Conservation (phyloP, 257 asterid species). For the Scutellaria barbata region DNA sequence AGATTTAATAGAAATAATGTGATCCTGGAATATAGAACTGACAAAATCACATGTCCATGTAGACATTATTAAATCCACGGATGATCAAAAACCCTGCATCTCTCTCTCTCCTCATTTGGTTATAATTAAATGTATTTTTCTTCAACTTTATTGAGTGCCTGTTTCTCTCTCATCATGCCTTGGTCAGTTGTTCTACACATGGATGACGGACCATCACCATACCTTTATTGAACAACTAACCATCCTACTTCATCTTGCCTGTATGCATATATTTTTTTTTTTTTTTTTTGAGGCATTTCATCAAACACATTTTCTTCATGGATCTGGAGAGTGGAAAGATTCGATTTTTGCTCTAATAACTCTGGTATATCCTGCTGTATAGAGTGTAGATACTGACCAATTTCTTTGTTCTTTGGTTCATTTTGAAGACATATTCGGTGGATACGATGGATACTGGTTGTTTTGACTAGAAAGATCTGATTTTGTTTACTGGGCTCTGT, state of each 20-base stretch:
- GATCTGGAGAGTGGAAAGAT: constrained; percentile 48
- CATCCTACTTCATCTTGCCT: constrained; percentile 31
- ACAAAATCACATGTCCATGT: constrained; percentile 53
- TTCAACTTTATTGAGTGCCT: background rate
- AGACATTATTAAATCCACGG: constrained; percentile 50
- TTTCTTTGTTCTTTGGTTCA: constrained; percentile 22
- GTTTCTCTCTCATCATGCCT: constrained; percentile 25
- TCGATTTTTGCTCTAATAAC: background rate
- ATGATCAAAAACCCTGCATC: constrained; percentile 41
- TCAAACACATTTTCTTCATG: constrained; percentile 30
- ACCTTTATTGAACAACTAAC: constrained; percentile 37
- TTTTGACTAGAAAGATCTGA: constrained; percentile 33
- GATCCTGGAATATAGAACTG: too few species aligned
- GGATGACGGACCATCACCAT: constrained; percentile 41
- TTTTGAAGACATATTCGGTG: background rate
- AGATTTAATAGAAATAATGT: too few species aligned
- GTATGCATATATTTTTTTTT: constrained; percentile 25
- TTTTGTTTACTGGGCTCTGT: constrained; percentile 45
- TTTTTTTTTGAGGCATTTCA: constrained; percentile 26
- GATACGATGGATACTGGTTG: constrained; percentile 9
- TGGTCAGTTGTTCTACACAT: constrained; percentile 33
- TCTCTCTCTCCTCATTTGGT: constrained; percentile 27
- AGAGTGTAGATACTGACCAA: background rate
- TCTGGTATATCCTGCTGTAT: constrained; percentile 9
- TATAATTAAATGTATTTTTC: constrained; percentile 18